phyloP scores from a whole-genome alignment of 768 basidiomycete genomes.

The Trametes maxima region DNA sequence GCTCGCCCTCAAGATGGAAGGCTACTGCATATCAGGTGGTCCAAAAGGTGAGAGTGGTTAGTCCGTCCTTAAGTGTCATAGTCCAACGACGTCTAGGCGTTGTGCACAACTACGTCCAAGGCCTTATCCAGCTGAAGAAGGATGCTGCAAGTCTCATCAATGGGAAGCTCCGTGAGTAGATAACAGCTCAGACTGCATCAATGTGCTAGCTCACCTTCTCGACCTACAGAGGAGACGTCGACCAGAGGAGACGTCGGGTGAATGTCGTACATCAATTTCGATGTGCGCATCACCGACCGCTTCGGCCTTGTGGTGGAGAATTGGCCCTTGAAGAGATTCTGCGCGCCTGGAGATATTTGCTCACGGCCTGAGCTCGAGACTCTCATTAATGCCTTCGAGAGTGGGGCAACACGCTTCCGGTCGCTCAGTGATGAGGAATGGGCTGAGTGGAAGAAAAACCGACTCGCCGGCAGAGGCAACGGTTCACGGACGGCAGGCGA shows the following conservation, averaged over 20 bases:
- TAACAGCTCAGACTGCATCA: neutral
- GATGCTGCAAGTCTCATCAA: neutral
- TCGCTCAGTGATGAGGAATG: constrained; percentile 10
- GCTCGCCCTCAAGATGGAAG: neutral
- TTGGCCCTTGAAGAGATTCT: constrained; percentile 28
- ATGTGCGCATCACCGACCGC: constrained; percentile 19
- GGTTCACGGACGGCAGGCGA: too few relatives aligned
- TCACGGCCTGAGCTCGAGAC: constrained; percentile 21
- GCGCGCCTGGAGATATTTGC: constrained; percentile 16
- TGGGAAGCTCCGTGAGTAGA: neutral
- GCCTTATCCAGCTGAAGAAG: neutral
- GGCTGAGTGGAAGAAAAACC: constrained; percentile 11
- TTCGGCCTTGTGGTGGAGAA: constrained; percentile 21
- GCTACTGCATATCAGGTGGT: constrained; percentile 3
- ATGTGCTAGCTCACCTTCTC: too few relatives aligned
- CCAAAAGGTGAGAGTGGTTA: neutral
- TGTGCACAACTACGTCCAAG: neutral
- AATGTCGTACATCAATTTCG: constrained; percentile 27
- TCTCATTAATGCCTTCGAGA: constrained; percentile 21
- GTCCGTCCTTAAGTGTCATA: neutral
- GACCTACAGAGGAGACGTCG: neutral
- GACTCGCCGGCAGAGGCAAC: too few relatives aligned
- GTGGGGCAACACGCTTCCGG: constrained; percentile 21
- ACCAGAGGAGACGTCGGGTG: neutral
- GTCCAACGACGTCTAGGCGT: neutral